Evolutionary conservation across 2,329 filamentous ascomycete genomes (phyloP), one percentile per base, ranked within the genome.

Genomic region (Neonectria coccinea): DNA sequence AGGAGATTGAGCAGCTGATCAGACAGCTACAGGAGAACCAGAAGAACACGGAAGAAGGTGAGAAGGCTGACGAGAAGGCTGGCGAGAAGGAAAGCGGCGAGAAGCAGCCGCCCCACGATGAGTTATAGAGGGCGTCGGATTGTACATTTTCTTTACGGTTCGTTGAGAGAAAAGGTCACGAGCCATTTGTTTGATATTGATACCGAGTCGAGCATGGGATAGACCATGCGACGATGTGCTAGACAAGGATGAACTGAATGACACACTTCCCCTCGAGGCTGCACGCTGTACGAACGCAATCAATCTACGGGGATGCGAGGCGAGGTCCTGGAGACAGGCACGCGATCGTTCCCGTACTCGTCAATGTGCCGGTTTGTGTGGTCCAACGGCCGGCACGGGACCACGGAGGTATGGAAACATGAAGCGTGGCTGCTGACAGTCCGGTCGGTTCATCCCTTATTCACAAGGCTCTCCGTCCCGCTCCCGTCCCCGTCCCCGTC

Each of bases 71-170:
- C 25, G 25, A 25, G 25, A 25, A 10, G 29, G 29, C 29, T 39
- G 58, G 29, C 8, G 56, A 53, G 59, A 56, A 58, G 45, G 45
- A 50, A 12, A 56, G 56, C 20, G 54, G 50, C 36, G 67, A 72
- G 56, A 69, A 71, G 65, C 69, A 75, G 69, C 45, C 70, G 33
- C 64, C 67, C 44, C 77, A 79, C 58, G 79, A 80, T 64, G 78
- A 80, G 73, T 74, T 80, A 67, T 80, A 77, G 71, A 67, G 18
- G 62, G 56, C 59, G 60, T 61, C 44, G 51, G 51, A 50, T 60
- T 65, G 65, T 59, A 42, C 31, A 60, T 66, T 64, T 68, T 44
- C 47, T 45, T 56, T 64, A 50, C 27, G 44, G 33, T 56, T 56
- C 52, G 42, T 56, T 18, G 59, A 42, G 39, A 63, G 57, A 65